phyloP scores from a whole-genome alignment of 2,329 filamentous ascomycete species.

The Chaetomium strumarium region DNA sequence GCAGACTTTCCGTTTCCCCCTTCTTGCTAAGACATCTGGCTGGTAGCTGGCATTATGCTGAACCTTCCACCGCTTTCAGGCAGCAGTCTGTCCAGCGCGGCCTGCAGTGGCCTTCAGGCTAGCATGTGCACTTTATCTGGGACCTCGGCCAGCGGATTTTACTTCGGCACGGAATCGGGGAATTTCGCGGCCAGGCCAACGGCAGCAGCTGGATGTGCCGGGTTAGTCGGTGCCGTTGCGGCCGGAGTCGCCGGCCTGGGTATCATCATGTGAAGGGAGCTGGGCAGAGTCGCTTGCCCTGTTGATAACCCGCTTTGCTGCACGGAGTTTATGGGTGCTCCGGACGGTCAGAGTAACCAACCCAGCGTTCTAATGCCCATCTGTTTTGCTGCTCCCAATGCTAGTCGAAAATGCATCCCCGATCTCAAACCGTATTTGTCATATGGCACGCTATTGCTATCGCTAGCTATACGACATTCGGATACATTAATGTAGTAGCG shows the following conservation, averaged over 20 bases:
- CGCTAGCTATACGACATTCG: too few species aligned
- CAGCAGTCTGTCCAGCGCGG: slow-evolving; percentile 45
- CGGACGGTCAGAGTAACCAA: too few species aligned
- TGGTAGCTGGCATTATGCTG: background rate
- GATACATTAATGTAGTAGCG: too few species aligned
- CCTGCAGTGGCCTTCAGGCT: slow-evolving; percentile 41
- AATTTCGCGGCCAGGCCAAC: slow-evolving; percentile 26
- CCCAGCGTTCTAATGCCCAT: too few species aligned
- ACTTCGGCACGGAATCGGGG: slow-evolving; percentile 23
- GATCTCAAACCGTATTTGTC: too few species aligned
- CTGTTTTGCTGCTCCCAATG: too few species aligned
- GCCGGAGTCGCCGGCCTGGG: slow-evolving; percentile 21
- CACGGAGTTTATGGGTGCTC: background rate
- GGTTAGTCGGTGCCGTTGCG: slow-evolving; percentile 24
- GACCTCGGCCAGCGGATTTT: slow-evolving; percentile 24
- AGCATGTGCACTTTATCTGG: slow-evolving; percentile 35
- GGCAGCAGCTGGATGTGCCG: slow-evolving; percentile 21
- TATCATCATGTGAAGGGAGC: slow-evolving; percentile 10
- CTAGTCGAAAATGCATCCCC: too few species aligned
- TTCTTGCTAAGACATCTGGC: background rate
- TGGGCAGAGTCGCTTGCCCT: background rate
- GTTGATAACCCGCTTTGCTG: background rate
- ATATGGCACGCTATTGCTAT: too few species aligned
- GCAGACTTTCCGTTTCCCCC: background rate
- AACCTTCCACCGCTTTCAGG: slow-evolving; percentile 7